Percentiles rank a stretch among this genome's conserved stretches.
Conservation (phyloP, 1,284 basidiomycete species). For the Vanrija pseudolonga region DNA sequence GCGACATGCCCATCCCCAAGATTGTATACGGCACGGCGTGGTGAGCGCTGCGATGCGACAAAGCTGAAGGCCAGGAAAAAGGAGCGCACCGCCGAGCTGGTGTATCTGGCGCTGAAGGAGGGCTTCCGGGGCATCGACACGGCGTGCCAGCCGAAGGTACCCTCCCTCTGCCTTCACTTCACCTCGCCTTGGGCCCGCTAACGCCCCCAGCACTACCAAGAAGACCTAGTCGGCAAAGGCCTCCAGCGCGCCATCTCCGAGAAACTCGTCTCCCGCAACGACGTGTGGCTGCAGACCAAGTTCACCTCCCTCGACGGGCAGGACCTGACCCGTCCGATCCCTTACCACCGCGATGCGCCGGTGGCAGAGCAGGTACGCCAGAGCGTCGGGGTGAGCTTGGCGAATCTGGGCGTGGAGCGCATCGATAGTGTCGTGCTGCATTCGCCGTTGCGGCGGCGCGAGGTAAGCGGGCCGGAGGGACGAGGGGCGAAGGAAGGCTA, state of each 20-base stretch:
- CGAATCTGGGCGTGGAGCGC: conserved; percentile 64
- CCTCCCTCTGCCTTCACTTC: too few relatives aligned
- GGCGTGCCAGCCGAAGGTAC: conserved; percentile 65
- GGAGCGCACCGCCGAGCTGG: conserved; percentile 63
- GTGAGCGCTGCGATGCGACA: conserved; percentile 42
- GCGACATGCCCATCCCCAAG: conserved; percentile 42
- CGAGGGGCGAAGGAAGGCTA: too few relatives aligned
- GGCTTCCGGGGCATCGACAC: conserved; percentile 78
- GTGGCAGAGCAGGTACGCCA: conserved; percentile 60
- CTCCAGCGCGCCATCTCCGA: conserved; percentile 56
- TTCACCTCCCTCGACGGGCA: conserved; percentile 70
- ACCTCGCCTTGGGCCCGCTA: neutral
- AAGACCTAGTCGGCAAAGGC: conserved; percentile 72
- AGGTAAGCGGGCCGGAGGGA: conserved; percentile 22
- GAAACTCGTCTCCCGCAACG: conserved; percentile 59
- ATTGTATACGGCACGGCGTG: conserved; percentile 69
- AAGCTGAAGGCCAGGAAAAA: conserved; percentile 59
- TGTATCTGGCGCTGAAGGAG: conserved; percentile 64
- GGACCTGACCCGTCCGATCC: conserved; percentile 63
- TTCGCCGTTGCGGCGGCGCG: conserved; percentile 61
- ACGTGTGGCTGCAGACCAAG: conserved; percentile 73
- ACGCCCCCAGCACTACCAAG: conserved; percentile 52
- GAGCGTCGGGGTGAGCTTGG: conserved; percentile 63
- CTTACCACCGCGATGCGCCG: conserved; percentile 60
- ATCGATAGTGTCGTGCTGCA: conserved; percentile 73